Conservation (phyloP, 768 basidiomycete species). For the Asterophora lycoperdoides region DNA sequence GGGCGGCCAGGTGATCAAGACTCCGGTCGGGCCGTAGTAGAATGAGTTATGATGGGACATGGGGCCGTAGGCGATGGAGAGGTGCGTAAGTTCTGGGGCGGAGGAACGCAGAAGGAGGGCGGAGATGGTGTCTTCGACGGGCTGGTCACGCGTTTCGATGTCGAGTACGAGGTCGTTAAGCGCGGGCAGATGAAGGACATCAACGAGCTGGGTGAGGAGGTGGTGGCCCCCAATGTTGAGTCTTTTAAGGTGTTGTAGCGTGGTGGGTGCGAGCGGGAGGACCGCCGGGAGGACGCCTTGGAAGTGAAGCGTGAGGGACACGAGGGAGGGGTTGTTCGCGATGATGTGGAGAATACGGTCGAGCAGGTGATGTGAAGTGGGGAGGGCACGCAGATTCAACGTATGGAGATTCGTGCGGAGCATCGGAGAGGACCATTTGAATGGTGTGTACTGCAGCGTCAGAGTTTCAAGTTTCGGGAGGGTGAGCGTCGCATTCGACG, state of each 20-base stretch:
- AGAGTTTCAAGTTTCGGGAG: conserved; percentile 52
- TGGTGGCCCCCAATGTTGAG: conserved; percentile 66
- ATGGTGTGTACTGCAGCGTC: conserved; percentile 68
- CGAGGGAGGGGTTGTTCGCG: conserved; percentile 51
- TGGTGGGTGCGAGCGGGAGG: conserved; percentile 53
- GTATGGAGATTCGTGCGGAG: conserved; percentile 54
- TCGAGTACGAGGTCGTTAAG: conserved; percentile 61
- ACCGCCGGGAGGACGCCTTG: conserved; percentile 56
- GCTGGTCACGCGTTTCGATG: conserved; percentile 64
- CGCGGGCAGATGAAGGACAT: conserved; percentile 54
- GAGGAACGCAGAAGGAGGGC: conserved; percentile 57
- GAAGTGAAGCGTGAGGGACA: conserved; percentile 58
- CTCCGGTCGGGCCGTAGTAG: conserved; percentile 56
- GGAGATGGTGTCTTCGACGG: conserved; percentile 67
- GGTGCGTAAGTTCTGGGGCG: conserved; percentile 50
- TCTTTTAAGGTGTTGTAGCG: conserved; percentile 49
- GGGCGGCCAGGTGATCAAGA: conserved; percentile 61
- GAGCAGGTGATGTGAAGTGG: conserved; percentile 56
- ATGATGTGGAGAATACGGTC: conserved; percentile 70
- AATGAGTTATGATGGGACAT: conserved; percentile 34
- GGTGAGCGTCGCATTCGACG: conserved; percentile 26
- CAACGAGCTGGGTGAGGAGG: conserved; percentile 56
- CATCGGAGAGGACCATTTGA: conserved; percentile 75
- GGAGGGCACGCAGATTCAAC: conserved; percentile 62
- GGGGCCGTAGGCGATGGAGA: conserved; percentile 59